Base-by-base conservation (phyloP, 805 yeast genomes). In the Schizosaccharomyces osmophilus region DNA sequence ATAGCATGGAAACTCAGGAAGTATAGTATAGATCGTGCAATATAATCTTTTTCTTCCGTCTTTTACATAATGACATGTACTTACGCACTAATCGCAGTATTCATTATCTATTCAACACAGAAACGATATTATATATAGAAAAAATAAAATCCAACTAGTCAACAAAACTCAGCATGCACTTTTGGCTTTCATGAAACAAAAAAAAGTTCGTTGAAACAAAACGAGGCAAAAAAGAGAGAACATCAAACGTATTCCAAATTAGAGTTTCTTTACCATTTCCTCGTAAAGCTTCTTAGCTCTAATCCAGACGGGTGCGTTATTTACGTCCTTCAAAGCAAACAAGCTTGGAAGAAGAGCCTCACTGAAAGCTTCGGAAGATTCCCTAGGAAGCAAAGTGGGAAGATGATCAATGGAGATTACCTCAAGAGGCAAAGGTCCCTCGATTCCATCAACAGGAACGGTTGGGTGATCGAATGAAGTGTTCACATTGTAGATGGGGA, bases 391-490 rank as follows among this genome's bases (percentile, higher is more conserved):
- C 70, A 93, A 75, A 8, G 95, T 83, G 51, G 99, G 99, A 69
- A 93, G 78, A 73, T 93, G 99, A 75, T 93, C 99, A 67, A 93
- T 93, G 19, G 96, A 87, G 67, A 88, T 81, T 58, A 93, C 98
- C 4, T 95, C 85, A 68, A 93, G 74, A 36, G 60, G 60, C 71
- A 84, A 84, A 65, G 95, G 94, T 17, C 63, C 65, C 22, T 61
- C 41, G 32, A 83, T 77, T 48, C 93, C 82, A 64, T 82, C 81
- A 51, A 90, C 98, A 6, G 74, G 72, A 58, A 87, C 97, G 2
- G 96, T 89, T 65, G 98, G 99, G 67, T 87, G 80, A 66, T 80
- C 79, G 77, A 93, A 93, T 5, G 84, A 88, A 36, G 98, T 90
- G 62, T 95, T 95, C 66, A 87, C 77, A 29, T 81, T 76, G 73